These are phyloP conservation scores for Podaxis sp. DNA, from an alignment of 768 basidiomycete genomes.

Conservation along the genomic window DNA sequence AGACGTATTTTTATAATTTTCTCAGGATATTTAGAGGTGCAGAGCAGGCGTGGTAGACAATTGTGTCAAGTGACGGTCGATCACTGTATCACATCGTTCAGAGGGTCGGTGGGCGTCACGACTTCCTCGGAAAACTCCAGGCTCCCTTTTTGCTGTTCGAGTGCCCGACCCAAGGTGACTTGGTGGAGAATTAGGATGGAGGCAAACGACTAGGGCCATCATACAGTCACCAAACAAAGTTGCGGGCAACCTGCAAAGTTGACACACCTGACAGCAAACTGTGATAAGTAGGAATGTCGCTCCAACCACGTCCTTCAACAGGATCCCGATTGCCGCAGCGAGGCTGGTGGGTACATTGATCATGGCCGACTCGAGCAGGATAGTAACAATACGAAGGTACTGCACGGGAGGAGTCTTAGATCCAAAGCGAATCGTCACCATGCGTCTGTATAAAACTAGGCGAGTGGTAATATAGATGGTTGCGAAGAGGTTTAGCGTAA, in stretches of 20 bases:
- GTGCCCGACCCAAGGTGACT: not conserved
- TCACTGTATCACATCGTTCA: too few species aligned
- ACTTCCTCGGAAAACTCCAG: too few species aligned
- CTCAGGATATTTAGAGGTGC: too few species aligned
- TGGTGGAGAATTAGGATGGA: conserved; percentile 1
- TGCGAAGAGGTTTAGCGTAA: not conserved
- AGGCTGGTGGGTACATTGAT: not conserved
- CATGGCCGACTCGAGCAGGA: not conserved
- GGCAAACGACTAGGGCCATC: not conserved
- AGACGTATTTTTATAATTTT: too few species aligned
- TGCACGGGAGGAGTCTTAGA: not conserved
- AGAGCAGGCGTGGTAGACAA: too few species aligned
- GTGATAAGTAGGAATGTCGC: not conserved
- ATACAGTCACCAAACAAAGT: not conserved
- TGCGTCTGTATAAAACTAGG: not conserved
- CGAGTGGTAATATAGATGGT: not conserved
- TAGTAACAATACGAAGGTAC: not conserved
- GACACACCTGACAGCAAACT: not conserved
- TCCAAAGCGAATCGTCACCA: not conserved
- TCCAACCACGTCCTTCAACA: not conserved
- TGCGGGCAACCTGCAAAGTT: not conserved
- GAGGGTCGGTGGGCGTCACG: too few species aligned
- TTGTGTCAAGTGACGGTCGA: too few species aligned
- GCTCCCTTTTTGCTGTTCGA: not conserved
- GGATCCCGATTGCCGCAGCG: not conserved